A percentile compares a stretch with the other conserved stretches of the same genome.
These are phyloP conservation scores for Sideroxylon spinosum DNA, from an alignment of 179 eudicot genomes.

Conservation along the genomic window DNA sequence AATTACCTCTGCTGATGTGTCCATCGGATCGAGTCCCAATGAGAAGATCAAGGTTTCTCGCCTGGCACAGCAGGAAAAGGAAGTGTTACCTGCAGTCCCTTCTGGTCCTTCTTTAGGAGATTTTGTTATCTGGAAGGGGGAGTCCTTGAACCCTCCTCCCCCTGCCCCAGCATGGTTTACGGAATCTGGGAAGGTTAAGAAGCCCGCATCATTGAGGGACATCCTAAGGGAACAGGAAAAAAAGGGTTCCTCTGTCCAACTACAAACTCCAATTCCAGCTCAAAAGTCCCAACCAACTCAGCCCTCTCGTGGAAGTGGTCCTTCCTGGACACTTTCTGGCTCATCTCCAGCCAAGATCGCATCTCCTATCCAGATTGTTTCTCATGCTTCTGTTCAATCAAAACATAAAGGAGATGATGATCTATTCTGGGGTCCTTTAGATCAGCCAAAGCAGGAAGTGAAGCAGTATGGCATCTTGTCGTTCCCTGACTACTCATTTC, in stretches of 20 bases:
- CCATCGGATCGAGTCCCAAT: conserved; percentile 46
- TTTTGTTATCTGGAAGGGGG: conserved; percentile 91
- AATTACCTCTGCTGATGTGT: conserved; percentile 19
- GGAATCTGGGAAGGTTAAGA: conserved; percentile 60
- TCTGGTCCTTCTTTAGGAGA: conserved; percentile 91
- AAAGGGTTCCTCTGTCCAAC: conserved; percentile 41
- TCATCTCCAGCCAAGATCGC: conserved; percentile 61
- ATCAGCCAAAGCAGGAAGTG: conserved; percentile 69
- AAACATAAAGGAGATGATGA: conserved; percentile 83
- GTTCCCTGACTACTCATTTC: not conserved
- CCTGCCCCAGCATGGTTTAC: conserved; percentile 89
- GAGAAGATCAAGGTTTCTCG: conserved; percentile 61
- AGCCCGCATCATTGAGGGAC: conserved; percentile 79
- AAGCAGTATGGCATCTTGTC: conserved; percentile 51
- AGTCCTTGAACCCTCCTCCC: conserved; percentile 46
- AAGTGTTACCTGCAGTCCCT: conserved; percentile 69
- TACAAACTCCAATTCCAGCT: conserved; percentile 35
- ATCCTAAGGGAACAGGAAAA: conserved; percentile 76
- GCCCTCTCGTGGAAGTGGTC: conserved; percentile 38
- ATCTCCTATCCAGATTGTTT: conserved; percentile 42
- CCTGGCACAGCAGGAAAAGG: conserved; percentile 55
- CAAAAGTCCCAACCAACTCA: conserved; percentile 55
- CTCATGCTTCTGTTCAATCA: conserved; percentile 43
- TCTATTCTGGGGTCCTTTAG: conserved; percentile 94
- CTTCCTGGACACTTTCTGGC: conserved; percentile 49